These are phyloP conservation scores for Aspergillus campestris DNA, from an alignment of 495 filamentous ascomycete genomes.

Conservation along the genomic window DNA sequence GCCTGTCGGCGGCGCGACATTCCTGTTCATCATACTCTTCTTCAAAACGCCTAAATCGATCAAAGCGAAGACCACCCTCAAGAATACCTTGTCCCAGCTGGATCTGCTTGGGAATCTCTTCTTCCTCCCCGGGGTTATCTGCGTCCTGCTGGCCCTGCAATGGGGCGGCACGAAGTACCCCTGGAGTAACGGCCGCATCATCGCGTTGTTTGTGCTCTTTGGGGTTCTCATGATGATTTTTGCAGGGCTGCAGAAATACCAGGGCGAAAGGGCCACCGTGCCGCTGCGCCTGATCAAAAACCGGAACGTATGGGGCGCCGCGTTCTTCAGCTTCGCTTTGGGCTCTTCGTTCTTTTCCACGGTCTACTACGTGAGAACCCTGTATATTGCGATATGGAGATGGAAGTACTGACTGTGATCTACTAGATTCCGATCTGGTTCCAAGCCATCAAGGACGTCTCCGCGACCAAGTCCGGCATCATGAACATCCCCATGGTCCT, in stretches of 20 bases:
- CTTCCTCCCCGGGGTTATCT: slow-evolving; percentile 66
- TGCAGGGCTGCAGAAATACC: slow-evolving; percentile 53
- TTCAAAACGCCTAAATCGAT: slow-evolving; percentile 47
- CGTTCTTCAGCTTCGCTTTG: slow-evolving; percentile 46
- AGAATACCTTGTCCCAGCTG: slow-evolving; percentile 46
- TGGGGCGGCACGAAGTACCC: slow-evolving; percentile 71
- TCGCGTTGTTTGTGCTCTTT: slow-evolving; percentile 63
- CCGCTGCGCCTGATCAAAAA: slow-evolving; percentile 65
- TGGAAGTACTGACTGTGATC: slow-evolving; percentile 1
- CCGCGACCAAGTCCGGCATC: slow-evolving; percentile 65
- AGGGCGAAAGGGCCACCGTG: slow-evolving; percentile 66
- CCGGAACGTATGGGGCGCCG: slow-evolving; percentile 52
- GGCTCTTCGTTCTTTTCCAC: slow-evolving; percentile 61
- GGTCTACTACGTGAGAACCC: slow-evolving; percentile 42
- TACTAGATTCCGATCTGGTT: slow-evolving; percentile 78
- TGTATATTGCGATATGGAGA: neutral
- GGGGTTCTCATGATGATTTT: slow-evolving; percentile 58
- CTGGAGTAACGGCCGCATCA: slow-evolving; percentile 59
- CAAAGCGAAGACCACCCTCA: slow-evolving; percentile 27
- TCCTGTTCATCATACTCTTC: slow-evolving; percentile 50
- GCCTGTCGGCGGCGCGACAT: slow-evolving; percentile 59
- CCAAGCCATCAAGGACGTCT: slow-evolving; percentile 67
- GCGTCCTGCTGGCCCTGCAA: slow-evolving; percentile 69
- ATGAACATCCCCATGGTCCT: slow-evolving; percentile 69
- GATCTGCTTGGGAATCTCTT: slow-evolving; percentile 58